Conservation (phyloP, 768 basidiomycete species). For the Leccinum aurantiacum region DNA sequence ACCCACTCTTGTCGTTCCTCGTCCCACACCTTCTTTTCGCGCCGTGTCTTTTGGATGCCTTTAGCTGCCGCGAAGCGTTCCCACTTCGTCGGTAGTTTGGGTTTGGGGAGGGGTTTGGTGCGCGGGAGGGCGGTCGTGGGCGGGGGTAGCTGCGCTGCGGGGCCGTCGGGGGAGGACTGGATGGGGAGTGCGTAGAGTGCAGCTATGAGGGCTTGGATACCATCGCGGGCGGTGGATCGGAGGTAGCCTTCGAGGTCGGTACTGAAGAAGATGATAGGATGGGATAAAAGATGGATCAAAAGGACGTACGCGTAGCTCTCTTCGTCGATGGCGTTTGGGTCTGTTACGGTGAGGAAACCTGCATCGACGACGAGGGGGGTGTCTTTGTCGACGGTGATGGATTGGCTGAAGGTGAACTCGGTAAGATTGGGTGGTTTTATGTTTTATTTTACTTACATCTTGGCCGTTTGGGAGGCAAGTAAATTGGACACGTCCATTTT, state of each 20-base stretch:
- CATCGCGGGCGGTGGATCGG: slow-evolving; percentile 72
- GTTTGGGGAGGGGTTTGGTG: slow-evolving; percentile 89
- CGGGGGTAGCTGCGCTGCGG: slow-evolving; percentile 76
- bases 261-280: slow-evolving; percentile 37
- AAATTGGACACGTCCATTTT: neutral
- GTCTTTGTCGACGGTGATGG: neutral
- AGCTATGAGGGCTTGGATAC: slow-evolving; percentile 77
- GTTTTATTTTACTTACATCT: neutral
- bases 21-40: slow-evolving; percentile 87
- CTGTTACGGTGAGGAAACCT: slow-evolving; percentile 82
- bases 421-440: neutral
- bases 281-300: neutral
- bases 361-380: neutral
- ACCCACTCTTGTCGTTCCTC: slow-evolving; percentile 95
- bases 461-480: neutral
- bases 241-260: slow-evolving; percentile 83
- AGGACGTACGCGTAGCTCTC: slow-evolving; percentile 76
- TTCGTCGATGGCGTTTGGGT: slow-evolving; percentile 82
- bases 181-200: slow-evolving; percentile 84
- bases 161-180: slow-evolving; percentile 72
- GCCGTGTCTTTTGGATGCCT: slow-evolving; percentile 39
- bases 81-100: slow-evolving; percentile 95
- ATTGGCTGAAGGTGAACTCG: neutral
- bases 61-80: slow-evolving; percentile 92
- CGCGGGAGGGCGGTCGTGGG: slow-evolving; percentile 80